Base-by-base conservation (phyloP, 2,329 filamentous ascomycete genomes). In the Niveomyces coronatus region DNA sequence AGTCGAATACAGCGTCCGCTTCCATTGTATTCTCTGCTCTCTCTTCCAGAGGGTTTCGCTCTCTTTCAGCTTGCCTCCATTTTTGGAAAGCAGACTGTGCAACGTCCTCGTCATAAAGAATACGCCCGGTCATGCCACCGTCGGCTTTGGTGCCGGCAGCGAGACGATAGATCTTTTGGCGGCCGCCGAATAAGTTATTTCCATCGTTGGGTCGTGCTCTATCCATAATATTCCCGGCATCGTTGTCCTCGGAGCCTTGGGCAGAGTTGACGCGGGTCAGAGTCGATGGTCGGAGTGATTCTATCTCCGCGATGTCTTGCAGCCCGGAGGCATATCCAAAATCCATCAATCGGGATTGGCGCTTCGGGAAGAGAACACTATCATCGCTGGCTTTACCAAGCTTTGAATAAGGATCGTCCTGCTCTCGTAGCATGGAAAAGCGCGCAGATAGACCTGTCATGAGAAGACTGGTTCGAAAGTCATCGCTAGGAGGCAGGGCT, bases 381-480 rank as follows among this genome's bases (percentile, higher is more conserved):
- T 95, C 89, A 54, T 96, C 89, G 58, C 84, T 91, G 13, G 89
- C 89, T 60, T 96, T 95, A 41, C 89, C 89, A 22, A 95, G 72
- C 56, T 87, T 83, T 2, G 86, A 89, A 45, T 68, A 81, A 1
- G 89, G 89, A 52, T 95, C 87, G 56, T 95, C 88, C 57, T 95
- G 89, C 59, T 95, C 89, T 51, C 86, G 72, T 22, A 96, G 67
- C 89, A 96, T 96, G 49, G 89, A 96, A 58, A 98, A 98, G 6
- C 91, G 79, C 10, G 88, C 86, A 0, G 89, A 96, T 4, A 98
- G 71, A 29, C 88, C 89, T 1, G 86, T 88, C 89, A 98, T 94
- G 45, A 98, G 69, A 42, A 98, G 65, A 67, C 91, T 96, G 4
- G 91, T 98, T 41, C 91, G 78, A 60, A 98, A 96, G 53, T 96